Evolutionary conservation across 441 rosid species (phyloP).

Genomic region (Pelargonium cotyledonis): DNA sequence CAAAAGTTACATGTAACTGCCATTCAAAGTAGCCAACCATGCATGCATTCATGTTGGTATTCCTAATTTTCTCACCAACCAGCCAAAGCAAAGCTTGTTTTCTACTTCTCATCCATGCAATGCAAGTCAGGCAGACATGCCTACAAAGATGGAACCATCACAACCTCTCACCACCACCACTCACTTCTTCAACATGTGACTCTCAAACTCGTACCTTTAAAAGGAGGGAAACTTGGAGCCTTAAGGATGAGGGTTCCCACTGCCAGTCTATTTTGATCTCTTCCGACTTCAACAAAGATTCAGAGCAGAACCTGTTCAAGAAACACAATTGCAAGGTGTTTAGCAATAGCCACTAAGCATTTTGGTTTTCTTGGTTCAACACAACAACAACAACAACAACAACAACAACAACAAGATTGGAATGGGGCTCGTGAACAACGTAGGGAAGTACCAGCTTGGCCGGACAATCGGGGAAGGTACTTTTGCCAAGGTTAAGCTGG

Average conservation of each 20-base stretch:
- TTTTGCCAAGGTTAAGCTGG: slow-evolving; percentile 90
- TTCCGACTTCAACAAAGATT: slow-evolving; percentile 12
- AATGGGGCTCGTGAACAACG: slow-evolving; percentile 45
- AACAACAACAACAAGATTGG: neutral
- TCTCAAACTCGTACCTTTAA: neutral
- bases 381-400: too few relatives aligned
- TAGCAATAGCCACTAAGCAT: neutral
- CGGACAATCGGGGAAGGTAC: slow-evolving; percentile 80
- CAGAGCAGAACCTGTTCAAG: slow-evolving; percentile 18
- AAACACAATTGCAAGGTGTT: slow-evolving; percentile 27
- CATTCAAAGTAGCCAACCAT: neutral
- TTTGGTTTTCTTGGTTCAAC: neutral
- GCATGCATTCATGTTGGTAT: too few relatives aligned
- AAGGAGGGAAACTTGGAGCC: slow-evolving; percentile 9
- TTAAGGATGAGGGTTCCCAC: slow-evolving; percentile 16
- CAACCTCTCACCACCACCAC: neutral
- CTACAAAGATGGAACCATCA: neutral
- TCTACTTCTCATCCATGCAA: neutral
- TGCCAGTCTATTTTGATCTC: neutral
- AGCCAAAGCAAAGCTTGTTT: neutral
- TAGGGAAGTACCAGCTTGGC: slow-evolving; percentile 67
- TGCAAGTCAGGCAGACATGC: too few relatives aligned
- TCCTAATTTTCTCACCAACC: slow-evolving; percentile 1
- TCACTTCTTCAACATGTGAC: neutral
- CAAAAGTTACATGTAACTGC: slow-evolving; percentile 4